phyloP scores from a whole-genome alignment of 805 yeast genomes.

The Scheffersomyces ergatensis region DNA sequence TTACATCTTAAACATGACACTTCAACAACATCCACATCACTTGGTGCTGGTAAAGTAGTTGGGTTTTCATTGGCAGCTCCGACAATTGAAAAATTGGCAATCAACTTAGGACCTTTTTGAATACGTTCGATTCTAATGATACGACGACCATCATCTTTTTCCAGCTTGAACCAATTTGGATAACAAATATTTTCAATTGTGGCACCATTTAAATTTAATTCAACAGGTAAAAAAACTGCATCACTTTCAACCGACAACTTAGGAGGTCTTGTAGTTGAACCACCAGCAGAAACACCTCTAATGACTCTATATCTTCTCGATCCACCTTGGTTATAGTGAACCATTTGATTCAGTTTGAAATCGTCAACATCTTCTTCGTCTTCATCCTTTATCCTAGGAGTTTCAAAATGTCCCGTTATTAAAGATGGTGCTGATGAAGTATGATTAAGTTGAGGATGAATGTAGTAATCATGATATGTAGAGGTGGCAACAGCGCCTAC shows the following conservation, averaged over 20 bases:
- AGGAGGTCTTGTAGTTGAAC: conserved; percentile 56
- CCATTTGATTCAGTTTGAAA: background rate
- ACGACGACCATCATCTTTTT: conserved; percentile 50
- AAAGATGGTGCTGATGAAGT: background rate
- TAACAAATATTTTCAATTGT: conserved; percentile 45
- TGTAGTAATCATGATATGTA: background rate
- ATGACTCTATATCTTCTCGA: conserved; percentile 40
- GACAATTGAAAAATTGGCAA: conserved; percentile 49
- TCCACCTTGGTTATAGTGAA: background rate
- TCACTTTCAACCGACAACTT: conserved; percentile 28
- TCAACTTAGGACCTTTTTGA: conserved; percentile 47
- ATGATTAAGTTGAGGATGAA: background rate
- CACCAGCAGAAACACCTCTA: conserved; percentile 60
- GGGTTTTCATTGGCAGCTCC: conserved; percentile 52
- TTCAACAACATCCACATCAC: conserved; percentile 52
- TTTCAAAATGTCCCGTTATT: background rate
- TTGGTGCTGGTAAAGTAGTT: conserved; percentile 31
- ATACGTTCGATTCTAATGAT: conserved; percentile 56
- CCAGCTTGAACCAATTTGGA: conserved; percentile 50
- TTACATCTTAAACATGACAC: conserved; percentile 57
- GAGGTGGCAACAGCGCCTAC: background rate
- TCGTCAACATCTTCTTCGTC: background rate
- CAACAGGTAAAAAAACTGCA: conserved; percentile 43
- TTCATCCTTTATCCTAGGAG: conserved; percentile 1
- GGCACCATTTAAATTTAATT: conserved; percentile 44